phyloP scores from a whole-genome alignment of 306 rosid genomes.

The Malus domestica region DNA sequence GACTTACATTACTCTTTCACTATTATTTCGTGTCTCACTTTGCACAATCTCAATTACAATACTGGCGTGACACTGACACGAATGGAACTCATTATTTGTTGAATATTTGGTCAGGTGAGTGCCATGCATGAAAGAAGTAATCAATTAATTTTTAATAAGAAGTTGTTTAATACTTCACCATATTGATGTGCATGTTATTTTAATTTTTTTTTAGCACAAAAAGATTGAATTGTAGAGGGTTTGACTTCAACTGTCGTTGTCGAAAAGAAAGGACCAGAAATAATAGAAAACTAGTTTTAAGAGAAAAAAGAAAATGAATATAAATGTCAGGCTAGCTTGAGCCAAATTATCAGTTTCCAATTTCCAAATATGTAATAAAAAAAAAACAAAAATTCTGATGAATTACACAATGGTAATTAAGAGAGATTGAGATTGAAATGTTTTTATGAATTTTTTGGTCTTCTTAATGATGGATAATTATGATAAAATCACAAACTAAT shows the following conservation, averaged over 20 bases:
- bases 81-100: not conserved
- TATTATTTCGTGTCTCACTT: not conserved
- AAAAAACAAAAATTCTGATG: not conserved
- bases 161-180: not conserved
- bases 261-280: not conserved
- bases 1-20: too few relatives aligned
- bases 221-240: not conserved
- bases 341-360: not conserved
- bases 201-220: not conserved
- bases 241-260: not conserved
- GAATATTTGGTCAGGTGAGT: not conserved
- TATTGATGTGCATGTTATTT: not conserved
- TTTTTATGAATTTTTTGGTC: fast-evolving
- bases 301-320: not conserved
- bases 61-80: not conserved
- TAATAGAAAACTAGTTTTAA: not conserved
- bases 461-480: too few relatives aligned
- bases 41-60: not conserved
- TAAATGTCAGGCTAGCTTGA: not conserved
- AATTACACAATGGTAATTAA: too few relatives aligned
- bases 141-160: not conserved
- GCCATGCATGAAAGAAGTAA: not conserved
- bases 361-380: not conserved
- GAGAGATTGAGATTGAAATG: too few relatives aligned
- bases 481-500: too few relatives aligned